A percentile compares a stretch with the other conserved stretches of the same genome.
These are phyloP conservation scores for Paramecium primaurelia DNA, from an alignment of 73 alveolate genomes.

Conservation along the genomic window DNA sequence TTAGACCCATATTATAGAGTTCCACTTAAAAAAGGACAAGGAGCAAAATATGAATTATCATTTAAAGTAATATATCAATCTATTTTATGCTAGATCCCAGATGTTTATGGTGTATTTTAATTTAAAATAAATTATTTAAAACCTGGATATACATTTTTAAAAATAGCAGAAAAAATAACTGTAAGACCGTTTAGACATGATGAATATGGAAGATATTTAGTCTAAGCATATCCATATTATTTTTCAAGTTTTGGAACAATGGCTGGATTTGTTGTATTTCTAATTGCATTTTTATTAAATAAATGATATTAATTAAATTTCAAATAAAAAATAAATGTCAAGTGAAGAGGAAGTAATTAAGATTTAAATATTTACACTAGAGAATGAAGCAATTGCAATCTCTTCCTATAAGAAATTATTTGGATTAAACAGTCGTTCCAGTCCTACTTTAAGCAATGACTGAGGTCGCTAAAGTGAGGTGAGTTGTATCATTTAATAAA, in stretches of 20 bases:
- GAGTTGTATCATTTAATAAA: constrained; percentile 39
- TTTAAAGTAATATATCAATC: constrained; percentile 8
- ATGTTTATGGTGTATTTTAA: constrained; percentile 56
- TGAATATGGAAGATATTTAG: constrained; percentile 58
- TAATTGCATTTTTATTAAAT: constrained; percentile 50
- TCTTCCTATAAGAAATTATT: constrained; percentile 80
- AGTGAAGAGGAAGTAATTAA: constrained; percentile 7
- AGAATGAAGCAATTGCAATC: constrained; percentile 1
- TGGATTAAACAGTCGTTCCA: constrained; percentile 89
- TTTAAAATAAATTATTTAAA: constrained; percentile 37
- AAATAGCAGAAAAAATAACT: constrained; percentile 51
- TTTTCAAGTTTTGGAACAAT: constrained; percentile 52
- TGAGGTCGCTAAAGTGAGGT: constrained; percentile 83
- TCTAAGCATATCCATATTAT: constrained; percentile 55
- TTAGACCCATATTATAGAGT: constrained; percentile 55
- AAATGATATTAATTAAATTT: constrained; percentile 44
- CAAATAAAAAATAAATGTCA: constrained; percentile 32
- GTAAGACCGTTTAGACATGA: constrained; percentile 62
- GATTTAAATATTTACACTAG: neutral
- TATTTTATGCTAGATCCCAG: constrained; percentile 37
- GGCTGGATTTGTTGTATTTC: constrained; percentile 59
- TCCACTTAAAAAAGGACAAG: constrained; percentile 48
- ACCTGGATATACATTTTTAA: constrained; percentile 59
- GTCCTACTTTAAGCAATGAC: constrained; percentile 79
- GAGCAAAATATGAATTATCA: constrained; percentile 14